Evolutionary conservation across 2,329 filamentous ascomycete species (phyloP).

Genomic region (Furcasterigmium sp.): DNA sequence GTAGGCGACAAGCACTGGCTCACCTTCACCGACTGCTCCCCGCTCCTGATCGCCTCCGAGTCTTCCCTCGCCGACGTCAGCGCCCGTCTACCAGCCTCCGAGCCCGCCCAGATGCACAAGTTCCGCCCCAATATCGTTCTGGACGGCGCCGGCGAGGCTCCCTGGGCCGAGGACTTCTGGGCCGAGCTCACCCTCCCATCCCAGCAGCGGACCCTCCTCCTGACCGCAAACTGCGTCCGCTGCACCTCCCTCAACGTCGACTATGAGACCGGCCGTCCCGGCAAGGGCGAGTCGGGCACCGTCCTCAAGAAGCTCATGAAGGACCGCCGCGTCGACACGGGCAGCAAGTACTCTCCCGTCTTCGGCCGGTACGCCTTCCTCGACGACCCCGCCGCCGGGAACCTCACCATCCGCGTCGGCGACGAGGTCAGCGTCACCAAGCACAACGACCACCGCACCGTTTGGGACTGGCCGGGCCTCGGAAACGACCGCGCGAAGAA

Average conservation of each 20-base stretch:
- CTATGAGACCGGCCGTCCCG: conserved; percentile 57
- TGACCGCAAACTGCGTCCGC: conserved; percentile 66
- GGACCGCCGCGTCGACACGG: conserved; percentile 66
- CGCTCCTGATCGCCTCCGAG: conserved; percentile 67
- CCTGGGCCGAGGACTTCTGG: conserved; percentile 73
- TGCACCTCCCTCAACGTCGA: conserved; percentile 69
- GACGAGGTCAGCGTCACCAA: conserved; percentile 49
- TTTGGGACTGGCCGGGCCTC: conserved; percentile 43
- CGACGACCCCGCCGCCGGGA: conserved; percentile 9
- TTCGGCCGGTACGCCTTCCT: conserved; percentile 72
- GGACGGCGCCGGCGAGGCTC: conserved; percentile 49
- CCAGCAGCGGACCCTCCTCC: conserved; percentile 33
- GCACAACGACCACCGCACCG: conserved; percentile 44
- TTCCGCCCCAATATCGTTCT: conserved; percentile 72
- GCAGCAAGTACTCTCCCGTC: conserved; percentile 61
- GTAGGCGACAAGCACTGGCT: conserved; percentile 42
- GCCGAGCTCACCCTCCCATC: conserved; percentile 45
- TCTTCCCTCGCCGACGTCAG: conserved; percentile 66
- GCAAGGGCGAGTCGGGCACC: conserved; percentile 49
- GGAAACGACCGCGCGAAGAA: not conserved
- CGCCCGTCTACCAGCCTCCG: conserved; percentile 41
- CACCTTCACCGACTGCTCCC: conserved; percentile 69
- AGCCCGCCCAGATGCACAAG: conserved; percentile 51
- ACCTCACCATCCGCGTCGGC: conserved; percentile 43
- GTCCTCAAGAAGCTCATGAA: conserved; percentile 66